These are phyloP conservation scores for Eucalyptus guilfoylei DNA, from an alignment of 345 rosid genomes.

Conservation along the genomic window DNA sequence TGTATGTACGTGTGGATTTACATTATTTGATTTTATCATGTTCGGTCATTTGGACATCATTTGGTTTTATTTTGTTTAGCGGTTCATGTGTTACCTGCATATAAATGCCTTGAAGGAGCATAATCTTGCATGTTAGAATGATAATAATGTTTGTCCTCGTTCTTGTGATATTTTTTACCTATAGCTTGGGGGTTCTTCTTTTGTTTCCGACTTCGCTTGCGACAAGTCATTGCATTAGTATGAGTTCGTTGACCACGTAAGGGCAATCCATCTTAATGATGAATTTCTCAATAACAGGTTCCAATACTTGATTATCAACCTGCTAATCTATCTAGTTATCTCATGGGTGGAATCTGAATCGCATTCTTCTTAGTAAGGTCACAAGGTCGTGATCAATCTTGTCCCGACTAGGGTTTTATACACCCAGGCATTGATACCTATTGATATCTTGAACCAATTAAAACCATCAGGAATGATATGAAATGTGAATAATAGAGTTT, in stretches of 20 bases:
- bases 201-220: too few relatives aligned
- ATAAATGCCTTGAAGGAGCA: not conserved
- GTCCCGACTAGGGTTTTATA: too few relatives aligned
- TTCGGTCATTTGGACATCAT: not conserved
- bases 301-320: too few relatives aligned
- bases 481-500: not conserved
- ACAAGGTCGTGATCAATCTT: too few relatives aligned
- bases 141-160: not conserved
- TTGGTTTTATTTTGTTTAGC: not conserved
- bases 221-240: too few relatives aligned
- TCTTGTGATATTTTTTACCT: not conserved
- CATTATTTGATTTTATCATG: not conserved
- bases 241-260: too few relatives aligned
- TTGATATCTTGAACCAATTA: not conserved
- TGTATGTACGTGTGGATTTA: not conserved
- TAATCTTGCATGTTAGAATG: not conserved
- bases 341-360: too few relatives aligned
- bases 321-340: too few relatives aligned
- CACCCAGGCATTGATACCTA: too few relatives aligned
- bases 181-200: not conserved
- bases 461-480: not conserved
- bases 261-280: too few relatives aligned
- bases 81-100: not conserved
- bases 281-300: too few relatives aligned
- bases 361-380: too few relatives aligned